phyloP scores from a whole-genome alignment of 768 basidiomycete species.

The Boletus tomentosulus region DNA sequence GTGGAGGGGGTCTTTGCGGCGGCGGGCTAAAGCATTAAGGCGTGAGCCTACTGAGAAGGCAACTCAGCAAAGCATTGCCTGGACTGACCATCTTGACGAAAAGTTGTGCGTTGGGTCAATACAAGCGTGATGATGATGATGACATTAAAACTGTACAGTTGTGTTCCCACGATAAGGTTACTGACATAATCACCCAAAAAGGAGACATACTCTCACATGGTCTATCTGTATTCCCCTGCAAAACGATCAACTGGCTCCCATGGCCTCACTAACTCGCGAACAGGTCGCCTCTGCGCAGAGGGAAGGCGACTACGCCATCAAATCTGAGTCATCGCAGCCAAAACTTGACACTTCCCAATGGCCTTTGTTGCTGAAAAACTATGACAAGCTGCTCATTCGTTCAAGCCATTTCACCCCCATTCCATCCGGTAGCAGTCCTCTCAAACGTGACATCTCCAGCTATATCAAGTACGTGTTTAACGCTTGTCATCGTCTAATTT shows the following conservation, averaged over 20 bases:
- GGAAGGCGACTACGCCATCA: conserved; percentile 74
- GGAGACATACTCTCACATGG: conserved; percentile 9
- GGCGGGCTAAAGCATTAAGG: conserved; percentile 50
- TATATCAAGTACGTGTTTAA: conserved; percentile 76
- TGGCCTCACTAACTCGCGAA: conserved; percentile 48
- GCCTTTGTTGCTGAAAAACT: conserved; percentile 98
- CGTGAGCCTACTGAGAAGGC: conserved; percentile 87
- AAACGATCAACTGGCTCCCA: conserved; percentile 1
- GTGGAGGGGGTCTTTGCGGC: conserved; percentile 47
- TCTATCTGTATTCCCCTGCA: conserved; percentile 16
- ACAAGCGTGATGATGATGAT: neutral
- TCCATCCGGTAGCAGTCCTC: conserved; percentile 86
- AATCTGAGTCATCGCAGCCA: conserved; percentile 69
- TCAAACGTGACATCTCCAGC: conserved; percentile 87
- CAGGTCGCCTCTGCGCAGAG: conserved; percentile 74
- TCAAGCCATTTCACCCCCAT: conserved; percentile 98
- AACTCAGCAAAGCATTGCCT: conserved; percentile 84
- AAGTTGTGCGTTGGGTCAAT: neutral
- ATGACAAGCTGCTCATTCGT: conserved; percentile 92
- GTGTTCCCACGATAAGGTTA: conserved; percentile 13
- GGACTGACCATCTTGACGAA: conserved; percentile 66
- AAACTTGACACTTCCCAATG: conserved; percentile 93
- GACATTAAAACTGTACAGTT: conserved; percentile 50
- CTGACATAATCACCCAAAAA: conserved; percentile 13
- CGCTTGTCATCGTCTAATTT: neutral